Base-by-base conservation (phyloP, 2,329 filamentous ascomycete genomes). In the Alternaria hordeiaustralica region DNA sequence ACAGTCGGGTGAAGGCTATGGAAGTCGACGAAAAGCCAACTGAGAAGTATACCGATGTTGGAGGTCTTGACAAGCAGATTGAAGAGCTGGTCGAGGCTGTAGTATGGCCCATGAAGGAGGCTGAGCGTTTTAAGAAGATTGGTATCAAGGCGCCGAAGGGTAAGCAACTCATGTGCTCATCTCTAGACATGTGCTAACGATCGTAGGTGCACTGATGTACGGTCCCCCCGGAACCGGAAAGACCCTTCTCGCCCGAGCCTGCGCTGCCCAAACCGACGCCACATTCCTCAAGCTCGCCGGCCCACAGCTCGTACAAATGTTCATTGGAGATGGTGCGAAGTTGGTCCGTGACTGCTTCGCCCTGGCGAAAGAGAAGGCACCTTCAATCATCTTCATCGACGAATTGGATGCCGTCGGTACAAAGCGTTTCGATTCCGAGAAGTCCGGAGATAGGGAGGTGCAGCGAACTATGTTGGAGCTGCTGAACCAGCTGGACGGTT, bases 41-140 rank as follows among this genome's bases (percentile, higher is more conserved):
- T 43, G 96, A 99, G 83, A 97, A 98, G 84, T 99, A 99, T 84
- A 96, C 91, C 58, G 96, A 99, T 84, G 96, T 99, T 13, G 96
- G 96, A 83, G 96, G 96, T 55, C 82, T 99, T 75, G 94, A 97
- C 83, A 99, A 99, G 85, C 96, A 99, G 85, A 99, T 99, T 78
- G 95, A 97, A 81, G 96, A 99, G 84, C 87, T 99, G 58, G 94
- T 99, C 9, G 96, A 99, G 84, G 96, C 96, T 60, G 96, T 99
- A 54, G 96, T 99, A 28, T 98, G 95, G 95, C 96, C 96, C 2
- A 99, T 99, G 96, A 98, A 98, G 87, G 95, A 99, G 84, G 94
- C 96, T 2, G 96, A 99, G 74, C 89, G 95, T 20, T 99, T 99
- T 86, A 98, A 97, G 88, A 98, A 97, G 87, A 97, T 99, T 76